These are phyloP conservation scores for Boletus sp. DNA, from an alignment of 768 basidiomycete genomes.

Conservation along the genomic window DNA sequence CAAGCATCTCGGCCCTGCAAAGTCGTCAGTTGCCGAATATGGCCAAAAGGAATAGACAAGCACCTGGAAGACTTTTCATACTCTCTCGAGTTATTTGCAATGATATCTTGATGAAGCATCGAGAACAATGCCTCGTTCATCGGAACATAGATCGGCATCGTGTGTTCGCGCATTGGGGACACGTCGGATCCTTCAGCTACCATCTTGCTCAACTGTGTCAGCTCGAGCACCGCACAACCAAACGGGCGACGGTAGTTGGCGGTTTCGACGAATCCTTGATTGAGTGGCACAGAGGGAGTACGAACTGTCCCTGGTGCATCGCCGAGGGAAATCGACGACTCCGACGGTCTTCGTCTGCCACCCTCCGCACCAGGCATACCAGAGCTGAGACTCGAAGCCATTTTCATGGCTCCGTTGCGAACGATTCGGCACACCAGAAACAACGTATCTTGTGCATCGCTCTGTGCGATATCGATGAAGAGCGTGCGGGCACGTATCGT, in stretches of 20 bases:
- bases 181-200: conserved; percentile 62
- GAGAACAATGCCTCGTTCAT: conserved; percentile 84
- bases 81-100: conserved; percentile 72
- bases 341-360: conserved; percentile 52
- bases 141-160: conserved; percentile 86
- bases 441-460: conserved; percentile 82
- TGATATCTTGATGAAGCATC: conserved; percentile 94
- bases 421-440: conserved; percentile 91
- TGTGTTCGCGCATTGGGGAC: conserved; percentile 67
- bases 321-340: conserved; percentile 42
- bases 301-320: conserved; percentile 30
- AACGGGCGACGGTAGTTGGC: conserved; percentile 80
- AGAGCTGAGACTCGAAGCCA: conserved; percentile 55
- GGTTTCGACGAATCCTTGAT: conserved; percentile 34
- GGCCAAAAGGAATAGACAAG: conserved; percentile 18
- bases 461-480: conserved; percentile 84
- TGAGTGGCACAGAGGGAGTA: conserved; percentile 21
- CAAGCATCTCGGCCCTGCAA: conserved; percentile 79
- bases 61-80: conserved; percentile 82
- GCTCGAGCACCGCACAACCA: conserved; percentile 91
- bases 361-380: conserved; percentile 40
- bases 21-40: not conserved
- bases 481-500: conserved; percentile 69
- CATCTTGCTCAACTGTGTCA: conserved; percentile 73
- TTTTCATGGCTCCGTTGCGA: conserved; percentile 82